Evolutionary conservation across 176 grass and related monocot species (phyloP), one percentile per base, ranked within the genome.

Genomic region (Carex parvula): DNA sequence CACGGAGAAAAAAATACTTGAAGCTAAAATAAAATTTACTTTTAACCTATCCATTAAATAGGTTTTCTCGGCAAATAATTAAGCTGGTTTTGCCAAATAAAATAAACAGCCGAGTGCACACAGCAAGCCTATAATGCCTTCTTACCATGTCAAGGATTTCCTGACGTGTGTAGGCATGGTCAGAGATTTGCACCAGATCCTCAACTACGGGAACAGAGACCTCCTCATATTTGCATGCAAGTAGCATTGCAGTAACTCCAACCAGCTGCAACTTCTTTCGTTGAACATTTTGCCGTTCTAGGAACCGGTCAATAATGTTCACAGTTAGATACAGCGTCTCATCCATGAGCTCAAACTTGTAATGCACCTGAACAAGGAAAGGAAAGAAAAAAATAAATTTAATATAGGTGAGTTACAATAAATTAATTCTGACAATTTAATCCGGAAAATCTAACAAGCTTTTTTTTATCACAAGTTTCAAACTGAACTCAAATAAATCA

Each of bases 191-290:
- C 18, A 96, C 83, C 56, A 94, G 87, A 86, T 99, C 97, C 71
- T 92, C 89, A 35, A 99, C 97, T 60, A 95, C 88, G 9, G 93
- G 96, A 33, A 99, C 93, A 16, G 93, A 85, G 4, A 96, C 91
- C 84, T 99, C 91, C 78, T 99, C 96, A 16, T 94, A 99, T 83
- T 99, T 99, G 56, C 89, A 94, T 64, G 97, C 97, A 89, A 99
- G 88, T 84, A 99, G 87, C 93, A 99, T 65, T 84, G 97, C 91
- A 72, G 93, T 99, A 44, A 99, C 83, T 77, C 96, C 96, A 44
- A 94, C 96, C 48, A 95, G 63, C 85, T 95, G 96, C 22, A 99
- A 82, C 78, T 99, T 99, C 83, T 93, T 95, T 79, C 89, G 90
- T 86, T 75, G 86, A 22, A 93, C 65, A 57, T 80, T 86, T 79